A percentile compares a stretch with the other conserved stretches of the same genome.
Conservation (phyloP, 306 rosid species). For the Quercus glauca region DNA sequence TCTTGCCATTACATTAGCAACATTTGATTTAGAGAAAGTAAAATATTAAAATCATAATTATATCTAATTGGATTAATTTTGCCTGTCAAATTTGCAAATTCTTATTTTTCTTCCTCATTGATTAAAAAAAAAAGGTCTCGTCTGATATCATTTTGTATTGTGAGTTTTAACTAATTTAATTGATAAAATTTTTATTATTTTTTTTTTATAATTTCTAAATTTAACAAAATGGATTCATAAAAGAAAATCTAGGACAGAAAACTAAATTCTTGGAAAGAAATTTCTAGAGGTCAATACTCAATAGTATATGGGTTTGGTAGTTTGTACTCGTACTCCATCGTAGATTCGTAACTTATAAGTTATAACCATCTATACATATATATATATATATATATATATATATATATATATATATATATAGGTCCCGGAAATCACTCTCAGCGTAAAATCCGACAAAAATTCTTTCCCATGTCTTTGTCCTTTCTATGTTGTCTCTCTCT, state of each 20-base stretch:
- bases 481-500: constrained; percentile 1
- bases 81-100: too few relatives aligned
- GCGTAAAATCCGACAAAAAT: constrained; percentile 34
- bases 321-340: too few relatives aligned
- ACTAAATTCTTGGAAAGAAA: not conserved
- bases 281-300: not conserved
- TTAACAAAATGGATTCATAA: too few relatives aligned
- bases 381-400: not conserved
- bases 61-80: not conserved
- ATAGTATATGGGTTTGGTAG: too few relatives aligned
- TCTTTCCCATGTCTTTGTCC: constrained; percentile 20
- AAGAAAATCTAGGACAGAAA: not conserved
- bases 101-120: too few relatives aligned
- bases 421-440: constrained; percentile 28
- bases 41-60: not conserved
- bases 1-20: too few relatives aligned
- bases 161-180: too few relatives aligned
- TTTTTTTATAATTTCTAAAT: too few relatives aligned
- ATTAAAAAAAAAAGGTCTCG: too few relatives aligned
- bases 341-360: not conserved
- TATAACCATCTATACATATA: not conserved
- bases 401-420: not conserved
- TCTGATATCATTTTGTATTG: too few relatives aligned
- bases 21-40: not conserved
- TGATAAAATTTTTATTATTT: too few relatives aligned